These are phyloP conservation scores for Pochonia chlamydosporia DNA, from an alignment of 2,329 filamentous ascomycete species.

Conservation along the genomic window DNA sequence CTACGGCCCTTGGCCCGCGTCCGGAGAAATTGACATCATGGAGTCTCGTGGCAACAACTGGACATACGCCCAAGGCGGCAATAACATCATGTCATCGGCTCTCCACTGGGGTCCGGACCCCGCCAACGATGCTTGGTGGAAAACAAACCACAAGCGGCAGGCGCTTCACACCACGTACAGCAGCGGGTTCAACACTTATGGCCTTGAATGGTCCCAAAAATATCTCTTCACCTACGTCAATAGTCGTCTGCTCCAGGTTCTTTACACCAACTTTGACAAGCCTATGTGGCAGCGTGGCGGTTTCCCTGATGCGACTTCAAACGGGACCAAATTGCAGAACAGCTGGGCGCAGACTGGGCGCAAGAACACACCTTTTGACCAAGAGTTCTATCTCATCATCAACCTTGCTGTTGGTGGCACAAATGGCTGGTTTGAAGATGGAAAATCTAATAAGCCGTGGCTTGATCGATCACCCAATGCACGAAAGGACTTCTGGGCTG, in stretches of 20 bases:
- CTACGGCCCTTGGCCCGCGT: slow-evolving; percentile 73
- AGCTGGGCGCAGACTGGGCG: slow-evolving; percentile 58
- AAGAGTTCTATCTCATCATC: slow-evolving; percentile 69
- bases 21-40: slow-evolving; percentile 78
- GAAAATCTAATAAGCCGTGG: slow-evolving; percentile 70
- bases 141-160: slow-evolving; percentile 70
- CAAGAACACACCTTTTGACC: slow-evolving; percentile 66
- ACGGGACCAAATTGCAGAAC: slow-evolving; percentile 60
- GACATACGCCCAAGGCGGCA: slow-evolving; percentile 69
- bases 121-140: slow-evolving; percentile 74
- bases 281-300: slow-evolving; percentile 63
- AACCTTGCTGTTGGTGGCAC: slow-evolving; percentile 72
- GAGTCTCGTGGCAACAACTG: slow-evolving; percentile 80
- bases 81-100: slow-evolving; percentile 73
- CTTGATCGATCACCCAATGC: slow-evolving; percentile 62
- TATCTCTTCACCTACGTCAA: slow-evolving; percentile 86
- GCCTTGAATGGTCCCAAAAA: slow-evolving; percentile 81
- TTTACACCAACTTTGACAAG: slow-evolving; percentile 69
- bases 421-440: slow-evolving; percentile 80
- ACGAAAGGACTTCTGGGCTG: slow-evolving; percentile 71
- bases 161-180: slow-evolving; percentile 72
- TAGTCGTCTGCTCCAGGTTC: slow-evolving; percentile 70
- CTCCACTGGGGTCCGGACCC: slow-evolving; percentile 76
- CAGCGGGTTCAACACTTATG: slow-evolving; percentile 66
- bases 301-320: slow-evolving; percentile 58